Conservation (phyloP, 352 stramenopile species). For the Phytophthora pseudosyringae region DNA sequence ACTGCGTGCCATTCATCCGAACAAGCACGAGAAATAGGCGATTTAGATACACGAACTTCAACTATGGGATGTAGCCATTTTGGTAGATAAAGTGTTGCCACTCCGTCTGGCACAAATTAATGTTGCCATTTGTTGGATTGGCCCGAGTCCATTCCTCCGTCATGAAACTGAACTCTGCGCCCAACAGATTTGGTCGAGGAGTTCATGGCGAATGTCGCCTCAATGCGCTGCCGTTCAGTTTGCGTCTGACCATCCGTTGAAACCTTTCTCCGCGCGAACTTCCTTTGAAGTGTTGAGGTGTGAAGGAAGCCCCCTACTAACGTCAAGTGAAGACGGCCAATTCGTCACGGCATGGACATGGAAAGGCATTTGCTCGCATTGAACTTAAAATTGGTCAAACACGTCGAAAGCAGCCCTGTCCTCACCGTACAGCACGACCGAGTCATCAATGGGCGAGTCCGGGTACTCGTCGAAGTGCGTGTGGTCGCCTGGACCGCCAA, state of each 20-base stretch:
- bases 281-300: too few relatives aligned
- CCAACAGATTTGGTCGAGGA: background rate
- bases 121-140: background rate
- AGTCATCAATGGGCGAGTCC: constrained; percentile 89
- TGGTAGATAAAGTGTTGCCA: background rate
- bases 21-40: constrained; percentile 52
- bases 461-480: constrained; percentile 95
- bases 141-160: background rate
- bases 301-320: too few relatives aligned
- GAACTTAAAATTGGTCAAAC: constrained; percentile 87
- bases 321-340: background rate
- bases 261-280: background rate
- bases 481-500: constrained; percentile 87
- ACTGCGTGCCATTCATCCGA: constrained; percentile 55
- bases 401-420: constrained; percentile 86
- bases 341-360: constrained; percentile 15
- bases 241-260: constrained; percentile 8
- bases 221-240: constrained; percentile 19
- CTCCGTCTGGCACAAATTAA: too few relatives aligned
- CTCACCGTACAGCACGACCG: constrained; percentile 81
- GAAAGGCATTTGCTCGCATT: constrained; percentile 37
- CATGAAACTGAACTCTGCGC: constrained; percentile 6
- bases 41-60: background rate
- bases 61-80: constrained; percentile 9
- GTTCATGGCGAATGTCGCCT: background rate